Percentiles rank a stretch among this genome's conserved stretches.
Conservation (phyloP, 805 yeast genomes). For the Komagataella populi region DNA sequence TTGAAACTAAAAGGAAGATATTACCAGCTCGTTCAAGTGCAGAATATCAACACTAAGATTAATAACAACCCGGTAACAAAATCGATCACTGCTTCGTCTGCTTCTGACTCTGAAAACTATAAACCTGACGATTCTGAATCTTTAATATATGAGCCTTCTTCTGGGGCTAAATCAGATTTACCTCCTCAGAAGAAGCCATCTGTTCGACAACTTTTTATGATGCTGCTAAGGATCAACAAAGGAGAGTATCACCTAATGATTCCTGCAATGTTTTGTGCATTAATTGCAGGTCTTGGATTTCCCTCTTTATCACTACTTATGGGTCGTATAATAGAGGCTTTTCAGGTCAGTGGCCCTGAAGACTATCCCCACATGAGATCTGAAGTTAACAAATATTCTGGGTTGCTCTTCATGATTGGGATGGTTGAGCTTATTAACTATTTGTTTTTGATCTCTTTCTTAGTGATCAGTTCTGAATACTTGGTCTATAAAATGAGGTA, state of each 20-base stretch:
- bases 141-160: neutral
- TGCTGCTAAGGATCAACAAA: neutral
- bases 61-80: slow-evolving; percentile 2
- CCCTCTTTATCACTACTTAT: neutral
- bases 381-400: neutral
- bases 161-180: neutral
- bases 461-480: slow-evolving; percentile 29
- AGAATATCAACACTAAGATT: slow-evolving; percentile 7
- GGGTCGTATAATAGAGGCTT: neutral
- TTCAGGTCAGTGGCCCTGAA: neutral
- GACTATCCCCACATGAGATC: neutral
- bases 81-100: slow-evolving; percentile 10
- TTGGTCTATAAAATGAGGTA: slow-evolving; percentile 50
- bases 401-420: neutral
- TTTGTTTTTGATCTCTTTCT: neutral
- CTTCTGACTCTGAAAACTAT: slow-evolving; percentile 14
- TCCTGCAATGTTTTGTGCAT: neutral
- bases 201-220: neutral
- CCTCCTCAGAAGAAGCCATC: neutral
- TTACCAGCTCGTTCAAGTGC: slow-evolving; percentile 20
- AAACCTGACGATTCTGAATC: slow-evolving; percentile 12
- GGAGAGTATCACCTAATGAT: neutral
- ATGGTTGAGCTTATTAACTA: neutral
- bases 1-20: slow-evolving; percentile 14
- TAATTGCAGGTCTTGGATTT: neutral